Conservation (phyloP, 2,329 filamentous ascomycete species). For the Colletotrichum sp. region DNA sequence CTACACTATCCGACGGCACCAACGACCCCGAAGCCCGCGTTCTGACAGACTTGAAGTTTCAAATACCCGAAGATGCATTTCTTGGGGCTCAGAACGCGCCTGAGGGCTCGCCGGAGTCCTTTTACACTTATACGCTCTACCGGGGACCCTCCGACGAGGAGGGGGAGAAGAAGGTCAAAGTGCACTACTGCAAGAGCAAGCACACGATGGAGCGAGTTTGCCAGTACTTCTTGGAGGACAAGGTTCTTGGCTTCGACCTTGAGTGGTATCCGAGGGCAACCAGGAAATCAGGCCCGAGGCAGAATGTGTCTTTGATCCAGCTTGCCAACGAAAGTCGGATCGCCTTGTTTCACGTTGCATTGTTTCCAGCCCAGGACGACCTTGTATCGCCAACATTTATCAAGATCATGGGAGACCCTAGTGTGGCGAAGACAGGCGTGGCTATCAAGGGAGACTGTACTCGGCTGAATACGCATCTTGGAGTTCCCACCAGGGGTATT, state of each 20-base stretch:
- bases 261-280: conserved; percentile 74
- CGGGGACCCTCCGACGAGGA: conserved; percentile 50
- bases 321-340: conserved; percentile 79
- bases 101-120: conserved; percentile 53
- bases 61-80: conserved; percentile 52
- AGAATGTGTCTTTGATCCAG: conserved; percentile 83
- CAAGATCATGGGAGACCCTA: conserved; percentile 72
- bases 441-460: conserved; percentile 73
- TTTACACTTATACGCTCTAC: conserved; percentile 75
- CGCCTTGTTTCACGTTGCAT: conserved; percentile 80
- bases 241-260: conserved; percentile 85
- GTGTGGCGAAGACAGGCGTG: conserved; percentile 79
- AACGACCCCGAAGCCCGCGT: conserved; percentile 31
- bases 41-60: conserved; percentile 45
- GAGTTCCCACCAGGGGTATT: conserved; percentile 67
- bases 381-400: conserved; percentile 75
- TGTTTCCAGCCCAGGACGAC: conserved; percentile 58
- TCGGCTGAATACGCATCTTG: conserved; percentile 70
- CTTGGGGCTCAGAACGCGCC: conserved; percentile 51
- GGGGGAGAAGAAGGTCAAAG: conserved; percentile 57
- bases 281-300: conserved; percentile 55
- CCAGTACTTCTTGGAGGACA: conserved; percentile 70
- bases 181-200: conserved; percentile 79
- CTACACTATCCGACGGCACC: not conserved
- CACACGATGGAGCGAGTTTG: conserved; percentile 71